phyloP scores from a whole-genome alignment of 495 filamentous ascomycete species.

The Penicillium simplicissimum region DNA sequence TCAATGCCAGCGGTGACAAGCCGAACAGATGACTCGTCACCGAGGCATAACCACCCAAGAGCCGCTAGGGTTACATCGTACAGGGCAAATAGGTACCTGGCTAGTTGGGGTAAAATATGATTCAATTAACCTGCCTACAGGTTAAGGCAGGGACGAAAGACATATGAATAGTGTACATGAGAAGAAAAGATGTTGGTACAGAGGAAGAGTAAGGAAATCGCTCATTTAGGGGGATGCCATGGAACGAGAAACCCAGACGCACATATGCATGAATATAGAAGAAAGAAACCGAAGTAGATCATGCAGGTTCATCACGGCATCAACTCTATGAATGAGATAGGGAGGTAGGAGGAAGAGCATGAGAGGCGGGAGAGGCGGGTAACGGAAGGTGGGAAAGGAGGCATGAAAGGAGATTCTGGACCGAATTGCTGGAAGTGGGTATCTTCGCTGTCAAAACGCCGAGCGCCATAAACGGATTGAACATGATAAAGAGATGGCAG shows the following conservation, averaged over 20 bases:
- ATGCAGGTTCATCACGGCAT: slow-evolving; percentile 11
- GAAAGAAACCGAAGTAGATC: not conserved
- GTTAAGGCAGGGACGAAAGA: not conserved
- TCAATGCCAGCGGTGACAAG: not conserved
- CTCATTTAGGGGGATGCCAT: not conserved
- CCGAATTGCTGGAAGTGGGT: slow-evolving; percentile 4
- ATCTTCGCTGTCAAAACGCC: slow-evolving; percentile 14
- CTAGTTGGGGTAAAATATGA: not conserved
- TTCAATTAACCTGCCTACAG: not conserved
- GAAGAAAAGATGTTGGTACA: not conserved
- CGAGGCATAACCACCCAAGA: not conserved
- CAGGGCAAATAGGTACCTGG: not conserved
- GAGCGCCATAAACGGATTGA: not conserved
- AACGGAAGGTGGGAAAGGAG: not conserved
- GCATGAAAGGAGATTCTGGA: not conserved
- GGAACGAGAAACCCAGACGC: not conserved
- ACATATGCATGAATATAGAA: slow-evolving; percentile 2
- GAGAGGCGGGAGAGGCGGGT: not conserved
- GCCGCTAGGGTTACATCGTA: not conserved
- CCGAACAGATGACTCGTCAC: not conserved
- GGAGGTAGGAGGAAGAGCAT: not conserved
- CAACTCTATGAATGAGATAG: not conserved
- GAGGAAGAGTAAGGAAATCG: not conserved
- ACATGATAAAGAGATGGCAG: slow-evolving; percentile 1
- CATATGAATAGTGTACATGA: not conserved